phyloP scores from a whole-genome alignment of 129 eudicot species.

The Pulicaria dysenterica region DNA sequence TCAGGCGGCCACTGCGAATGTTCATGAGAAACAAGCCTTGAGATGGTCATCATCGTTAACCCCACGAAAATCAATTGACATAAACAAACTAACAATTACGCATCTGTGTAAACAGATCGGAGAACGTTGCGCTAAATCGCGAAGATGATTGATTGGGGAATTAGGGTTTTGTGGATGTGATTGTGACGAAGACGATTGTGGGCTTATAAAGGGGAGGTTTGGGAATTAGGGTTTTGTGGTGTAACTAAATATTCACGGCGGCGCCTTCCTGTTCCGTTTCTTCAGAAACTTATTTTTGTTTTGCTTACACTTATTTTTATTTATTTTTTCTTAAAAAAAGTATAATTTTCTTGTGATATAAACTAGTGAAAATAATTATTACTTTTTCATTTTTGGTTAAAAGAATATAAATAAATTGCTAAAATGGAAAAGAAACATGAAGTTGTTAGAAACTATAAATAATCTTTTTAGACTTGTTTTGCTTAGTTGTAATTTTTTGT shows the following conservation, averaged over 20 bases:
- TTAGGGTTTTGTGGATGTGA: constrained; percentile 17
- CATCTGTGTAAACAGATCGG: too few relatives aligned
- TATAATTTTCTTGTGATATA: background rate
- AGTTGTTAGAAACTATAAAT: too few relatives aligned
- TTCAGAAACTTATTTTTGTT: background rate
- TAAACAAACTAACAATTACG: background rate
- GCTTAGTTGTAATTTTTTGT: too few relatives aligned
- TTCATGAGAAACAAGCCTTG: constrained; percentile 68
- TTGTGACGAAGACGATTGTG: background rate
- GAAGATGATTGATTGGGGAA: background rate
- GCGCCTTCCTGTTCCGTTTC: background rate
- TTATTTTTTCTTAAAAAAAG: too few relatives aligned
- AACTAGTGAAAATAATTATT: background rate
- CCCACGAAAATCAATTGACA: background rate
- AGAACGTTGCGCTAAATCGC: background rate
- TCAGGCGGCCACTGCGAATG: constrained; percentile 83
- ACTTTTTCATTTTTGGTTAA: background rate
- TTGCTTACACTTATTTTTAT: too few relatives aligned
- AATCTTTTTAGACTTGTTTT: too few relatives aligned
- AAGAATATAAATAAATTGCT: too few relatives aligned
- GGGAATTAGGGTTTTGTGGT: constrained; percentile 33
- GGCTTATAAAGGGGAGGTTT: constrained; percentile 15
- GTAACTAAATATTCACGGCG: constrained; percentile 23
- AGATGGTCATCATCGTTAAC: constrained; percentile 40
- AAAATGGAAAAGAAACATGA: too few relatives aligned